Percentiles rank a stretch among this genome's conserved stretches.
Conservation (phyloP, 1,284 basidiomycete species). For the Entoloma clypeatum region DNA sequence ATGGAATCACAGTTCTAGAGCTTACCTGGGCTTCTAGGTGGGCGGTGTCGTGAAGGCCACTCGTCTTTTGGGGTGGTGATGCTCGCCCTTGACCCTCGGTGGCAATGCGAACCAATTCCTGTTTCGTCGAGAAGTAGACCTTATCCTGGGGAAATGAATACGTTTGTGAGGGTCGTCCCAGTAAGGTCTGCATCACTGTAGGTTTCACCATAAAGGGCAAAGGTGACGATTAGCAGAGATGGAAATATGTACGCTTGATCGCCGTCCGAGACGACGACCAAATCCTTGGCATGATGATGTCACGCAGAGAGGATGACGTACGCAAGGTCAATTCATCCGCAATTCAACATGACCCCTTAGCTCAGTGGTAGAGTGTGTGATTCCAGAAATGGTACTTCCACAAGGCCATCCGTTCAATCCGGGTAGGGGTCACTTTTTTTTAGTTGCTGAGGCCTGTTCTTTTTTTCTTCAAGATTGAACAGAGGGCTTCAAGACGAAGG, state of each 20-base stretch:
- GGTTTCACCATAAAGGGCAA: slow-evolving; percentile 45
- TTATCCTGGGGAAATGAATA: slow-evolving; percentile 46
- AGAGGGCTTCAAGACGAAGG: no score
- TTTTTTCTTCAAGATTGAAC: no score
- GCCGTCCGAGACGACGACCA: slow-evolving; percentile 5
- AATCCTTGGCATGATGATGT: not conserved
- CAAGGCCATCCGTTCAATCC: no score
- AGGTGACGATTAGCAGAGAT: slow-evolving; percentile 1
- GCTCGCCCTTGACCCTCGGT: slow-evolving; percentile 20
- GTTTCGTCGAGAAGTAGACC: slow-evolving; percentile 47
- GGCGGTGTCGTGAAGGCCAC: slow-evolving; percentile 5
- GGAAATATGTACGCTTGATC: no score
- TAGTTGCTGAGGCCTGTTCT: no score
- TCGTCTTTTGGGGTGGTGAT: slow-evolving; percentile 10
- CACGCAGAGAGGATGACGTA: no score
- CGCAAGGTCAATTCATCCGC: no score
- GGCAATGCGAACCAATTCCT: slow-evolving; percentile 37
- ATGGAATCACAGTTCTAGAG: slow-evolving; percentile 6
- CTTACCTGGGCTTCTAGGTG: slow-evolving; percentile 11
- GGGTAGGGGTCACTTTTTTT: no score
- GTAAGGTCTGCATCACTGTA: slow-evolving; percentile 52
- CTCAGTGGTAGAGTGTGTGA: no score
- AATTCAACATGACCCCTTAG: no score
- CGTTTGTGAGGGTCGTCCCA: slow-evolving; percentile 54
- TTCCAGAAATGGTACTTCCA: no score